Evolutionary conservation across 345 rosid genomes (phyloP).

Genomic region (Aquilaria yunnanensis): DNA sequence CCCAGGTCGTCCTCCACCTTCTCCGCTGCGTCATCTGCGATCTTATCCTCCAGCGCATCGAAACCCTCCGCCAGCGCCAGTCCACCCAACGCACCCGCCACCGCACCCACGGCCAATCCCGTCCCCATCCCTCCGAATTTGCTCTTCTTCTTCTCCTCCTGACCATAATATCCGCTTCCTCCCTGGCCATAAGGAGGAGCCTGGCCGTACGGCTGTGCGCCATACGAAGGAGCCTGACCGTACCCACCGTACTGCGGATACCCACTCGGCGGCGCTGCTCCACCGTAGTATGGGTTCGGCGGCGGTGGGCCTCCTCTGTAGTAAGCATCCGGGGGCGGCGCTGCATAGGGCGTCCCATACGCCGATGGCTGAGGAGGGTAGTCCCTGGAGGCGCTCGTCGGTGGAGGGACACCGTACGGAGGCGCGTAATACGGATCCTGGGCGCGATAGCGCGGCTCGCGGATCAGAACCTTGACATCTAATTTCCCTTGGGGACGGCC

Average conservation of each 20-base stretch:
- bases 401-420: slow-evolving; percentile 37
- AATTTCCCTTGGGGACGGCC: slow-evolving; percentile 87
- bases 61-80: slow-evolving; percentile 66
- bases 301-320: slow-evolving; percentile 28
- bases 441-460: slow-evolving; percentile 29
- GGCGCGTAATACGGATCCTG: slow-evolving; percentile 23
- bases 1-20: slow-evolving; percentile 57
- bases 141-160: slow-evolving; percentile 44
- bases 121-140: slow-evolving; percentile 82
- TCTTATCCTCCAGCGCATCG: slow-evolving; percentile 60
- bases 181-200: slow-evolving; percentile 7
- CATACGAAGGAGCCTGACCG: too few relatives aligned
- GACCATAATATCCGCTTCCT: slow-evolving; percentile 14
- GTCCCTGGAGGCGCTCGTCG: slow-evolving; percentile 18
- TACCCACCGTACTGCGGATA: slow-evolving; percentile 22
- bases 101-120: slow-evolving; percentile 85
- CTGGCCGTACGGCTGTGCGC: slow-evolving; percentile 15
- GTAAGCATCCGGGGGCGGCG: slow-evolving; percentile 21
- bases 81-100: slow-evolving; percentile 73
- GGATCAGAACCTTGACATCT: slow-evolving; percentile 43
- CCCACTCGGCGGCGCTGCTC: slow-evolving; percentile 28
- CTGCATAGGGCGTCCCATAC: slow-evolving; percentile 17
- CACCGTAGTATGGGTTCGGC: slow-evolving; percentile 18
- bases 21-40: slow-evolving; percentile 57
- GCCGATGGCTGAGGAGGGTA: slow-evolving; percentile 11